Evolutionary conservation across 768 basidiomycete genomes (phyloP), one percentile per base, ranked within the genome.

Genomic region (Glaciozyma martinii): DNA sequence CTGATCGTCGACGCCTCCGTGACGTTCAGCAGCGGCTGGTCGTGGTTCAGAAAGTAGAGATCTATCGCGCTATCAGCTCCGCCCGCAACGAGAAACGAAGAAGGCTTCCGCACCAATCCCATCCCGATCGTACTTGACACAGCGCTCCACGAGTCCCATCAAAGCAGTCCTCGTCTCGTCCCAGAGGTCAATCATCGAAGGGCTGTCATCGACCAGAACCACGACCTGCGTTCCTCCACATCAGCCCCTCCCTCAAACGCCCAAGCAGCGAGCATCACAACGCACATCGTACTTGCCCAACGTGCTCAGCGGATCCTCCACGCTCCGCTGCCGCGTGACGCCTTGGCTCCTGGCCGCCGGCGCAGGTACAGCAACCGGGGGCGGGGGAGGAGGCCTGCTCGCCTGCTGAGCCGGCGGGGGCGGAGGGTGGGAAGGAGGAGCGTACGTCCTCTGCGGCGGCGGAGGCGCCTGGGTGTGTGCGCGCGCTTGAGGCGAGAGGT

Each of bases 171-270:
- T 40, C n/a, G 61, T 53, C 50, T 71, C 62, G 3, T 25, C 23
- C 72, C 72, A 73, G 5, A 62, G n/a, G 30, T 61, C 32, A 5
- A 56, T n/a, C 70, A 73, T 71, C 0, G 60, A 63, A 27, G 67
- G 63, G 13, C 50, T 56, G 33, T 72, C 72, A 46, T 73, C 72
- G 8, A 73, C 57, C 21, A 71, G 58, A 3, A 69, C 13, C 6
- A 60, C 50, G n/a, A n/a, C n/a, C n/a, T n/a, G n/a, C n/a, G n/a
- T n/a, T n/a, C n/a, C n/a, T n/a, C n/a, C n/a, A n/a, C n/a, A n/a
- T n/a, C n/a, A n/a, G n/a, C n/a, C n/a, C n/a, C n/a, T n/a, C n/a
- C n/a, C n/a, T n/a, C n/a, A n/a, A n/a, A n/a, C n/a, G n/a, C n/a
- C n/a, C n/a, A n/a, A n/a, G n/a, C n/a, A n/a, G n/a, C n/a, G n/a